phyloP scores from a whole-genome alignment of 345 rosid genomes.

The Eutrema japonicum region DNA sequence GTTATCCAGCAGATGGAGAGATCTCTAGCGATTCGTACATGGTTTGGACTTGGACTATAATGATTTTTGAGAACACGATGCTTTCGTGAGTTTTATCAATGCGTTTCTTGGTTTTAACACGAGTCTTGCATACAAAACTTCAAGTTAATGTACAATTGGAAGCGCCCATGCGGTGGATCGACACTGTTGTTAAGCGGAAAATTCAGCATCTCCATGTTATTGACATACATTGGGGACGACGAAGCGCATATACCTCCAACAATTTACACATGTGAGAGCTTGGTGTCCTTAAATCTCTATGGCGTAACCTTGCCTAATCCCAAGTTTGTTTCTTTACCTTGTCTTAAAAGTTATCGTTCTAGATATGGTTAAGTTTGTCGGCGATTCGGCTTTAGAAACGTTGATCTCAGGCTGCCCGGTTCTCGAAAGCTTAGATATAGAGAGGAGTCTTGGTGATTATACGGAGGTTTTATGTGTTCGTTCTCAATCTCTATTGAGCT shows the following conservation, averaged over 20 bases:
- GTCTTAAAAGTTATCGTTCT: not conserved
- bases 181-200: not conserved
- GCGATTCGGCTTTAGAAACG: not conserved
- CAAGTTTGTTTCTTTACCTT: slow-evolving; percentile 10
- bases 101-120: not conserved
- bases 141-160: too few relatives aligned
- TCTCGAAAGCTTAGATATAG: not conserved
- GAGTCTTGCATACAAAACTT: not conserved
- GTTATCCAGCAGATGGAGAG: slow-evolving; percentile 8
- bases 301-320: not conserved
- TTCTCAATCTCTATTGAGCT: not conserved
- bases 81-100: not conserved
- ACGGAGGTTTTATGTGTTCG: not conserved
- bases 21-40: not conserved
- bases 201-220: not conserved
- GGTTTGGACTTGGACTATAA: not conserved
- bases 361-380: not conserved
- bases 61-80: not conserved
- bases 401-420: not conserved
- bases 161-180: not conserved
- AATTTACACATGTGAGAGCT: slow-evolving; percentile 16
- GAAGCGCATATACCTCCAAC: not conserved
- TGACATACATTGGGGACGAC: not conserved
- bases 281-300: not conserved
- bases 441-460: not conserved